Base-by-base conservation (phyloP, 2,329 filamentous ascomycete genomes). In the Venturia carpophila region DNA sequence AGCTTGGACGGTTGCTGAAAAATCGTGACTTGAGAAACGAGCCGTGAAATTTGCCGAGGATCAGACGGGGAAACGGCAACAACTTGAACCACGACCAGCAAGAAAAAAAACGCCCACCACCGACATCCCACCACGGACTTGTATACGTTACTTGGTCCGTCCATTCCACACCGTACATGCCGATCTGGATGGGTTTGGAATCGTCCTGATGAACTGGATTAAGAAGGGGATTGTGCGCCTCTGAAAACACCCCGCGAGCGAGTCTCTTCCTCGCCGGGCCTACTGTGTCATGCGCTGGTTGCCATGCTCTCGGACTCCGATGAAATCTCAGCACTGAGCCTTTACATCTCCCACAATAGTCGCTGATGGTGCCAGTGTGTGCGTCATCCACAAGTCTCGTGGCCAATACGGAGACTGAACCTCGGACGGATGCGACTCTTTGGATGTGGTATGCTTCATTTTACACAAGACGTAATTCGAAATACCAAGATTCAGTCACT, bases 391-490 rank as follows among this genome's bases (percentile, higher is more conserved):
- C 21, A 27, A 52, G 21, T 52, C 47, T 21, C 11, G 21, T 52
- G 47, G 45, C 45, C 45, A 21, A 47, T 47, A 47, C 45, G 17
- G 45, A 47, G n/a, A 47, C 6, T 47, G 45, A 21, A 47, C 45
- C 21, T 47, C 21, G 45, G 47, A 52, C 21, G 21, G 47, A 52
- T 52, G 47, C 47, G 47, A 52, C 47, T 27, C 47, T 52, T 52
- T 52, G 47, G 21, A 27, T 52, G 21, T 52, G 47, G 47, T 15
- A 52, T 15, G 21, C 7, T 1, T n/a, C 21, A 3, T 1, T 15
- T 52, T 1, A 27, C 21, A 52, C 7, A 27, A 27, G 3, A 27
- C 3, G 3, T 10, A 15, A 27, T 15, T 27, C 27, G 24, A 9
- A 5, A 15, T 21, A 17, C 21, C 24, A 27, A 52, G 24, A 47